Evolutionary conservation across 495 filamentous ascomycete species (phyloP), one percentile per base, ranked within the genome.

Genomic region (Penicillium tannophilum): DNA sequence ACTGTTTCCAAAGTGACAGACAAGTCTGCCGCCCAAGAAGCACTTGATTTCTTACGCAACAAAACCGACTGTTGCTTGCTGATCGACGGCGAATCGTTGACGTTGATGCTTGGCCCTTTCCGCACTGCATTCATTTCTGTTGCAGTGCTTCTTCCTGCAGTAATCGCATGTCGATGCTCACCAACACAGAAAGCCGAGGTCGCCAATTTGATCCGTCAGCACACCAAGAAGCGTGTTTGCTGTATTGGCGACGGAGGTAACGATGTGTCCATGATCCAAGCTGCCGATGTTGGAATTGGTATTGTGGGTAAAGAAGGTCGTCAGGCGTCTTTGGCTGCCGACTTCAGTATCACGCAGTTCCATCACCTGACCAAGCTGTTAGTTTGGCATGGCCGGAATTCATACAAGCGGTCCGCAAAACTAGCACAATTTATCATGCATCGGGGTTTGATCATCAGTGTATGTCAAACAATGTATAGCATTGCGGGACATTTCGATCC

Each of bases 221-320:
- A 91, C 76, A 99, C 95, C 10, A 88, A 88, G 70, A 97, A 97
- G 69, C 88, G 95, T 33, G 88, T 97, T 28, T 95, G 91, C 72
- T 97, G 93, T 67, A 97, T 99, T 63, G 94, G 94, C 44, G 94
- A 99, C 63, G 94, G 94, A 42, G 94, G 94, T 52, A 99, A 99
- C 76, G 95, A 99, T 71, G 95, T 99, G 30, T 92, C 88, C 52
- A 99, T 99, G 95, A 99, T 99, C 63, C 93, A 97, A 76, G 93
- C 94, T 6, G 95, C 95, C 1, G 95, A 98, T 65, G 92, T 99
- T 1, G 95, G 95, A 42, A 92, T 99, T 56, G 95, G 95, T 33
- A 98, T 99, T 59, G 95, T 97, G 10, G 95, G 95, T 45, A 98
- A 98, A 74, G 95, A 99, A 74, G 95, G 95, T 17, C 86, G 90